Percentiles rank a stretch among this genome's conserved stretches.
Conservation (phyloP, 306 rosid species). For the Vigna unguiculata region DNA sequence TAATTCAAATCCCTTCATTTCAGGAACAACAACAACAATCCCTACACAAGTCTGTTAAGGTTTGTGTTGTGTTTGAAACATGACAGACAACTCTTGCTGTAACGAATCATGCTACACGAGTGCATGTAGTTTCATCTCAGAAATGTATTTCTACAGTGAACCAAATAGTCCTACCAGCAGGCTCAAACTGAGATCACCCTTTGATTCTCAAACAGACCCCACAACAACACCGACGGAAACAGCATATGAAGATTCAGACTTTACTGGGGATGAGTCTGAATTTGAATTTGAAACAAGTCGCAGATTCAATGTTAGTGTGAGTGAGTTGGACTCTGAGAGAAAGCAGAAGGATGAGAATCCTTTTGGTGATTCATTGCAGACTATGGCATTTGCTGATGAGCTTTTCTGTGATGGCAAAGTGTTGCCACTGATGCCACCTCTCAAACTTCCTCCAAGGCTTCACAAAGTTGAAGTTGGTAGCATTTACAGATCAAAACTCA, state of each 20-base stretch:
- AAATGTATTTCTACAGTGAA: constrained; percentile 65
- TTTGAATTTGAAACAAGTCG: constrained; percentile 75
- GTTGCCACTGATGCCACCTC: constrained; percentile 62
- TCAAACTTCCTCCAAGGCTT: constrained; percentile 86
- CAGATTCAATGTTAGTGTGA: constrained; percentile 42
- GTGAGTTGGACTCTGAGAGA: constrained; percentile 15
- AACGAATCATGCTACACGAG: constrained; percentile 44
- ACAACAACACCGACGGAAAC: constrained; percentile 54
- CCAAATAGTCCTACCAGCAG: constrained; percentile 79
- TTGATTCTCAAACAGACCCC: constrained; percentile 49
- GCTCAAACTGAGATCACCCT: constrained; percentile 12
- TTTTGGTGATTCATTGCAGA: constrained; percentile 48
- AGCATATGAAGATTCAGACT: constrained; percentile 56
- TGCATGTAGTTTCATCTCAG: constrained; percentile 49
- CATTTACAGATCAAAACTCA: constrained; percentile 34
- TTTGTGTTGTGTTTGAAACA: neutral
- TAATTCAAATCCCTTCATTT: constrained; percentile 43
- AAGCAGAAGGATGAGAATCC: constrained; percentile 33
- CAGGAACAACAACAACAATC: constrained; percentile 46
- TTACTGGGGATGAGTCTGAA: constrained; percentile 59
- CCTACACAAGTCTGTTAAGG: constrained; percentile 17
- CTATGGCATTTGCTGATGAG: constrained; percentile 88
- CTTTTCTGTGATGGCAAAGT: constrained; percentile 78
- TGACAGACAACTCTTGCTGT: constrained; percentile 57
- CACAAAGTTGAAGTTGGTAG: constrained; percentile 42